A percentile compares a stretch with the other conserved stretches of the same genome.
phyloP scores from a whole-genome alignment of 495 filamentous ascomycete genomes.

The Penicillium canariense region DNA sequence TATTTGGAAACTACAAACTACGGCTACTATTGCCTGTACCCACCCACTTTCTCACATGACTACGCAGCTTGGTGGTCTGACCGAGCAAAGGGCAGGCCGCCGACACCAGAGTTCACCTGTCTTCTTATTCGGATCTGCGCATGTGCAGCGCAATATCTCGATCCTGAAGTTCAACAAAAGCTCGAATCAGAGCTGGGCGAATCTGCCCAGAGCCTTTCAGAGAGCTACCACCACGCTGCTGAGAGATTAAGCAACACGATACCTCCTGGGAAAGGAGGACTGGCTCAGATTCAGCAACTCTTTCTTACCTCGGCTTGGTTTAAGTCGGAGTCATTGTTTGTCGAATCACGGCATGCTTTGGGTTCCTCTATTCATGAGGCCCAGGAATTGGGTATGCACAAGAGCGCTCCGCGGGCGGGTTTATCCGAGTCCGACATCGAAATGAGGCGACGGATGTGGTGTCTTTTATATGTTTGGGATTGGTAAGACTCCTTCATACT shows the following conservation, averaged over 20 bases:
- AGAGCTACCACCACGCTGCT: constrained; percentile 42
- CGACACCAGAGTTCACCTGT: constrained; percentile 48
- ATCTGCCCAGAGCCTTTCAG: constrained; percentile 35
- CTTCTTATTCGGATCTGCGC: constrained; percentile 52
- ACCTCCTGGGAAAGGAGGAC: constrained; percentile 43
- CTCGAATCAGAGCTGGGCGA: constrained; percentile 48
- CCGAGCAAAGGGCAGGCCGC: constrained; percentile 22
- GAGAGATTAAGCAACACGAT: constrained; percentile 46
- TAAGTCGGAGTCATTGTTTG: constrained; percentile 52
- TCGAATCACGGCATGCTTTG: constrained; percentile 52
- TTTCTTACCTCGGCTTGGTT: constrained; percentile 52
- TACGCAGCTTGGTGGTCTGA: constrained; percentile 51
- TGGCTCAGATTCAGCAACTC: constrained; percentile 51
- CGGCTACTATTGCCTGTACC: constrained; percentile 51
- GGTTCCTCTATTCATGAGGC: constrained; percentile 47
- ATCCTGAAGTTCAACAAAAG: constrained; percentile 33
- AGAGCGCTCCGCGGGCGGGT: constrained; percentile 29
- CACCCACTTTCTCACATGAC: constrained; percentile 44
- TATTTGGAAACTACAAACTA: constrained; percentile 49
- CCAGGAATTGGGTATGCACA: constrained; percentile 53
- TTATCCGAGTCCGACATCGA: constrained; percentile 43
- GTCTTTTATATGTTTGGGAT: constrained; percentile 39
- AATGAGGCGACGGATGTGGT: constrained; percentile 39
- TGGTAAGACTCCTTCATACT: constrained; percentile 21
- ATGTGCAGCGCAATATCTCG: constrained; percentile 47